Base-by-base conservation (phyloP, 2,329 filamentous ascomycete genomes). In the Alternaria tenuissima region DNA sequence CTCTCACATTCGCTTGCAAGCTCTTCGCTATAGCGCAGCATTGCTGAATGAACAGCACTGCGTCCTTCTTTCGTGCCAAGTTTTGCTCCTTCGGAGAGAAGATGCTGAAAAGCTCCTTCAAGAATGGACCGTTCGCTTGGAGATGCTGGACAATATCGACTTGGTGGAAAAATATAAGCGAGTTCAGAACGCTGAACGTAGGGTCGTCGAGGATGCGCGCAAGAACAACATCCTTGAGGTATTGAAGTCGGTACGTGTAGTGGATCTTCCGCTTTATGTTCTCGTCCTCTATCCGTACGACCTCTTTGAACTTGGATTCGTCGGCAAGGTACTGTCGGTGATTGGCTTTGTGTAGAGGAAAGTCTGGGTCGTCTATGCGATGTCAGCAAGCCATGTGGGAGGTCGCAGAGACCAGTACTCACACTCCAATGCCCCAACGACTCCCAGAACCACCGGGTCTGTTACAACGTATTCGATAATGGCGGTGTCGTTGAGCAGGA, bases 121-220 rank as follows among this genome's bases (percentile, higher is more conserved):
- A 82, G 72, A 97, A 97, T 2, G 81, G 80, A 1, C 83, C 83
- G 71, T 97, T 97, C 26, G 85, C 85, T 78, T 97, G 94, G n/a
- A 99, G 85, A 79, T 98, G 92, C 74, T 94, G 92, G 51, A 99
- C 91, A 74, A 99, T 97, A 74, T 98, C 95, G 70, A 98, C 94
- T 81, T 99, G 95, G 81, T 98, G 95, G 85, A 96, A 99, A 82
- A 97, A 99, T 68, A 99, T 99, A 70, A 98, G 86, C 52, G 93
- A 97, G 80, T 98, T 99, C 66, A 99, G 88, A 26, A 98, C 94
- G 24, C 93, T 96, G 78, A 98, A 99, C 20, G 95, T 99, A 51
- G 94, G 94, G 77, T 99, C 95, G 79, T 99, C 95, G 62, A 99
- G 85, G 65, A 99, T 98, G 64, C 95, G 89, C 30, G 95, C 95